phyloP scores from a whole-genome alignment of 352 stramenopile species.

The Globisporangium echinulatum region DNA sequence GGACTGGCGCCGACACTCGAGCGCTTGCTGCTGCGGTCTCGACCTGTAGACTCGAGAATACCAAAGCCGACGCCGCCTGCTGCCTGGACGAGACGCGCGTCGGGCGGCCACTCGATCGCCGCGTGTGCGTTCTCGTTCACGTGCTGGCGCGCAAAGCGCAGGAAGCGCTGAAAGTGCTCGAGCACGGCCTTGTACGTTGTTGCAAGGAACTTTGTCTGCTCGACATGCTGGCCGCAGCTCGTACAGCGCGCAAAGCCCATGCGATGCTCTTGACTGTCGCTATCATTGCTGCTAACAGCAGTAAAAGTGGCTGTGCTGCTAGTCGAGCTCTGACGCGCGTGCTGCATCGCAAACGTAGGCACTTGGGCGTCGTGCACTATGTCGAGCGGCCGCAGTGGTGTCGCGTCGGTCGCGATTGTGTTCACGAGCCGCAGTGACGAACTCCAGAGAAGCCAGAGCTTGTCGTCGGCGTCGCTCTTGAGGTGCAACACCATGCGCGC shows the following conservation, averaged over 20 bases:
- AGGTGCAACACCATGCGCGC: constrained; percentile 94
- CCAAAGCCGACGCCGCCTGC: constrained; percentile 92
- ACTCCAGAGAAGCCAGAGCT: constrained; percentile 93
- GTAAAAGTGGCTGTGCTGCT: background rate
- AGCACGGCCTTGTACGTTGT: constrained; percentile 94
- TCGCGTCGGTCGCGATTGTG: constrained; percentile 11
- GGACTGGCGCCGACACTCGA: background rate
- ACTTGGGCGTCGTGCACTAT: constrained; percentile 68
- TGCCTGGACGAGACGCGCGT: constrained; percentile 80
- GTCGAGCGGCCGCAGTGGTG: constrained; percentile 37
- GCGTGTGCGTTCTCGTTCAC: constrained; percentile 36
- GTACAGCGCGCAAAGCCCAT: constrained; percentile 54
- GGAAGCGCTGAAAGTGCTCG: constrained; percentile 89
- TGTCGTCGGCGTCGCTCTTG: constrained; percentile 91
- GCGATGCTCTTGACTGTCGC: constrained; percentile 1
- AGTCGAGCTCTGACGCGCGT: background rate
- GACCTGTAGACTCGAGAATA: constrained; percentile 45
- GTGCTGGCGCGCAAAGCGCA: constrained; percentile 52
- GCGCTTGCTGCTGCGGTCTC: constrained; percentile 11
- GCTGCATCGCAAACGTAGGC: constrained; percentile 26
- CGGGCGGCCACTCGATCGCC: constrained; percentile 86
- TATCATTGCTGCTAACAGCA: background rate
- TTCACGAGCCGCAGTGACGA: constrained; percentile 84
- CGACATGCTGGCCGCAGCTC: constrained; percentile 75
- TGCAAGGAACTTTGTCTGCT: constrained; percentile 64